Evolutionary conservation across 2,329 filamentous ascomycete species (phyloP).

Genomic region (Ophiostoma sp.): DNA sequence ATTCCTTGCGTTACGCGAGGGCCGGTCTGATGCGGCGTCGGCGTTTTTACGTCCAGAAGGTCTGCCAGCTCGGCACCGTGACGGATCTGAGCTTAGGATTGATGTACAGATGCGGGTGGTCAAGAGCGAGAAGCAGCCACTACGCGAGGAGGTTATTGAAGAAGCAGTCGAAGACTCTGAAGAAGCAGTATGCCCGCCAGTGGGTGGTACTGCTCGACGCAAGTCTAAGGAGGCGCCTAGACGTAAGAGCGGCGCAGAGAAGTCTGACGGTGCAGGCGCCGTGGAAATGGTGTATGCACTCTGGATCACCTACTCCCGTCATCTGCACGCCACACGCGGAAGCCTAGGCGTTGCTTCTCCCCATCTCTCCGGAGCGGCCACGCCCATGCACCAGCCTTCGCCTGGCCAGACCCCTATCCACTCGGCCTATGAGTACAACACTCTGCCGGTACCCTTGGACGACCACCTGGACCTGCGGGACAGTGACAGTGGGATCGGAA

Average conservation of each 20-base stretch:
- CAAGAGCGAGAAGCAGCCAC: conserved; percentile 69
- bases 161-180: conserved; percentile 31
- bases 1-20: conserved; percentile 75
- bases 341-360: conserved; percentile 58
- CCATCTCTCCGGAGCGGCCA: conserved; percentile 57
- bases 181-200: not conserved
- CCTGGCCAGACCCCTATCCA: conserved; percentile 64
- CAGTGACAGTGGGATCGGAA: conserved; percentile 32
- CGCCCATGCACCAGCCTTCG: conserved; percentile 71
- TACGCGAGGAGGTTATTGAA: conserved; percentile 55
- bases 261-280: conserved; percentile 16
- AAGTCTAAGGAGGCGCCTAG: not conserved
- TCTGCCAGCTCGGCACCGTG: conserved; percentile 77
- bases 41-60: conserved; percentile 81
- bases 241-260: conserved; percentile 5
- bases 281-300: conserved; percentile 82
- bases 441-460: conserved; percentile 42
- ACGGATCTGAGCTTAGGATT: conserved; percentile 86
- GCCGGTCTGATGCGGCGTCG: conserved; percentile 68
- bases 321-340: conserved; percentile 71
- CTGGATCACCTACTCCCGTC: conserved; percentile 95
- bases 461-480: conserved; percentile 27
- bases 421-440: conserved; percentile 51
- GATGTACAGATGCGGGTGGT: conserved; percentile 97
- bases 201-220: not conserved